Evolutionary conservation across 208 protist genomes (phyloP), one percentile per base, ranked within the genome.

Genomic region (Crithidia mellificae): DNA sequence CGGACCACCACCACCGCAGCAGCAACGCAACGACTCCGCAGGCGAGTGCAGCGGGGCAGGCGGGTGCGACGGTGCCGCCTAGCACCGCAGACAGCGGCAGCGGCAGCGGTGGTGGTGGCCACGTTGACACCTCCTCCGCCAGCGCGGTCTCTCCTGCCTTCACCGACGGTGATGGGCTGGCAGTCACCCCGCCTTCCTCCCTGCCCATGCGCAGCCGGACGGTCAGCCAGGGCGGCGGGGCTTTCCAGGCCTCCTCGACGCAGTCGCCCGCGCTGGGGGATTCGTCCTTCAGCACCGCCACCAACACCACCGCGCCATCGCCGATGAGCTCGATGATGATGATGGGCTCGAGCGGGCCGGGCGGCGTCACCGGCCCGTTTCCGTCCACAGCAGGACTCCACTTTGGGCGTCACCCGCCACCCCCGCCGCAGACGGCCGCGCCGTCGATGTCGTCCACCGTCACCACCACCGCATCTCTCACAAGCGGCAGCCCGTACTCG

Each of bases 141-240:
- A 58, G 50, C 43, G 38, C 61, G 30, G 19, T 36, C 32, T 63
- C 68, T 6, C 22, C 52, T 11, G 22, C 30, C 52, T 11, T 63
- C 46, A 74, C 61, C 6, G 36, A 63, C 41, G 30, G 34, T 25
- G 58, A 73, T 24, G n/a, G 50, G 9, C 11, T 46, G 12, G 15
- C 50, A 9, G 29, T 34, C 32, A 50, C 53, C 0, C 44, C 53
- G 46, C 53, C 54, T 9, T 68, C 61, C 20, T 74, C 61, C 17
- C 61, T 74, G 34, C 59, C 68, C 2, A 22, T 68, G 59, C 61
- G 68, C 24, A 63, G 68, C 32, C 68, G 61, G 12, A 56, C 52
- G 5, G 41, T 47, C 32, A 68, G 68, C 50, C 51, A 63, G 19
- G 36, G 61, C 44, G 53, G 30, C 24, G 54, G 47, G 6, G 38